These are phyloP conservation scores for Colletotrichum coccodes DNA, from an alignment of 2,329 filamentous ascomycete genomes.

Conservation along the genomic window DNA sequence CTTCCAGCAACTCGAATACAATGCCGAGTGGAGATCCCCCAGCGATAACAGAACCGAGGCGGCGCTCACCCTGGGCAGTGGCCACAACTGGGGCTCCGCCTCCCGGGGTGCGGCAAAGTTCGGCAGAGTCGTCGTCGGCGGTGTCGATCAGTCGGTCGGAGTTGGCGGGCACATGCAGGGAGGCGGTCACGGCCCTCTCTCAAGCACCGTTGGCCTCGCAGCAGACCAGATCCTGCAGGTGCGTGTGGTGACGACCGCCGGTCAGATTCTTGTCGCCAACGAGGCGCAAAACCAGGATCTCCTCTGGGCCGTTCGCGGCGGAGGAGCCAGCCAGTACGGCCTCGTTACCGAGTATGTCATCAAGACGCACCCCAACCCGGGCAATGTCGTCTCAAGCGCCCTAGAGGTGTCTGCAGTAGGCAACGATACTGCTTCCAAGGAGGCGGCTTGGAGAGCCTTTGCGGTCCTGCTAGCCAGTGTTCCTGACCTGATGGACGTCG, in stretches of 20 bases:
- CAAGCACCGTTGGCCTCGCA: conserved; percentile 52
- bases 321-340: conserved; percentile 63
- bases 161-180: conserved; percentile 70
- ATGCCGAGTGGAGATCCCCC: conserved; percentile 10
- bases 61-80: conserved; percentile 10
- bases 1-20: conserved; percentile 21
- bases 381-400: conserved; percentile 13
- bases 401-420: neutral
- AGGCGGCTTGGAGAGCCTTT: conserved; percentile 4
- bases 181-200: conserved; percentile 63
- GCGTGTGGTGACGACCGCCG: conserved; percentile 57
- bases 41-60: conserved; percentile 17
- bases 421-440: conserved; percentile 4
- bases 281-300: conserved; percentile 59
- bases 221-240: conserved; percentile 61
- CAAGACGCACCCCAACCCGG: conserved; percentile 9
- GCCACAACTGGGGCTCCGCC: conserved; percentile 46
- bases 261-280: conserved; percentile 55
- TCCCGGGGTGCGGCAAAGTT: conserved; percentile 52
- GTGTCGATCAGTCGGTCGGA: conserved; percentile 68
- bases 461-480: conserved; percentile 8
- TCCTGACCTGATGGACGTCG: conserved; percentile 19
- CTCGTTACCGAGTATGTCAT: conserved; percentile 49
- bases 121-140: conserved; percentile 51
- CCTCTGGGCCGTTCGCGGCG: conserved; percentile 66